phyloP scores from a whole-genome alignment of 2,329 filamentous ascomycete species.

The Trichoderma pleuroti region DNA sequence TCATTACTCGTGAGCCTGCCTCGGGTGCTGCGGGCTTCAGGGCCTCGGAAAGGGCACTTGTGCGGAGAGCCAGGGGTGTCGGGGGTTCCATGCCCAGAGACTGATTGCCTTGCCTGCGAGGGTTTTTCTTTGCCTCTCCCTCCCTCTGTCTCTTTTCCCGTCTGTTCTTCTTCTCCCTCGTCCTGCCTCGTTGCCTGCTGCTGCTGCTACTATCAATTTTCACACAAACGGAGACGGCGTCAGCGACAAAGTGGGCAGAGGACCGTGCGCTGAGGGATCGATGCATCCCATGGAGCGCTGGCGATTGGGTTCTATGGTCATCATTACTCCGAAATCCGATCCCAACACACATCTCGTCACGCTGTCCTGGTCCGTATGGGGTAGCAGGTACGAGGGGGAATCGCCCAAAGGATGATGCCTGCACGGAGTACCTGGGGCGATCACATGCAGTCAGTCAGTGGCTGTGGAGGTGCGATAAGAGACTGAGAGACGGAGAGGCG shows the following conservation, averaged over 20 bases:
- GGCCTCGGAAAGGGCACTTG: not conserved
- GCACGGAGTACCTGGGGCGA: not conserved
- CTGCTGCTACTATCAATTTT: not conserved
- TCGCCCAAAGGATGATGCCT: not conserved
- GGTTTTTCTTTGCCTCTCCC: not conserved
- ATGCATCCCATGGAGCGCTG: not conserved
- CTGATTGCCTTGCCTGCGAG: not conserved
- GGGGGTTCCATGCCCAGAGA: not conserved
- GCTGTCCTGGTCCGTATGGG: not conserved
- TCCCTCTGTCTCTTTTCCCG: not conserved
- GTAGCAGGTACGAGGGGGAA: not conserved
- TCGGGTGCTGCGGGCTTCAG: not conserved
- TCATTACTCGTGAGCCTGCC: not conserved
- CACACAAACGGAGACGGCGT: slow-evolving; percentile 2
- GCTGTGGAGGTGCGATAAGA: not conserved
- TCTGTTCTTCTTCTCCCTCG: not conserved
- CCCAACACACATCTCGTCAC: not conserved
- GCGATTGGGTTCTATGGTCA: slow-evolving; percentile 15
- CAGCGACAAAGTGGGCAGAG: slow-evolving; percentile 4
- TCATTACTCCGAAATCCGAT: slow-evolving; percentile 15
- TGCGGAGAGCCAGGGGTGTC: not conserved
- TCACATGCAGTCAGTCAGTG: not conserved
- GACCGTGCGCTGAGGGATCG: slow-evolving; percentile 11
- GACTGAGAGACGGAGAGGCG: not conserved
- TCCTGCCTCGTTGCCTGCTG: not conserved